Conservation (phyloP, 805 yeast genomes). For the Candida michaelii region DNA sequence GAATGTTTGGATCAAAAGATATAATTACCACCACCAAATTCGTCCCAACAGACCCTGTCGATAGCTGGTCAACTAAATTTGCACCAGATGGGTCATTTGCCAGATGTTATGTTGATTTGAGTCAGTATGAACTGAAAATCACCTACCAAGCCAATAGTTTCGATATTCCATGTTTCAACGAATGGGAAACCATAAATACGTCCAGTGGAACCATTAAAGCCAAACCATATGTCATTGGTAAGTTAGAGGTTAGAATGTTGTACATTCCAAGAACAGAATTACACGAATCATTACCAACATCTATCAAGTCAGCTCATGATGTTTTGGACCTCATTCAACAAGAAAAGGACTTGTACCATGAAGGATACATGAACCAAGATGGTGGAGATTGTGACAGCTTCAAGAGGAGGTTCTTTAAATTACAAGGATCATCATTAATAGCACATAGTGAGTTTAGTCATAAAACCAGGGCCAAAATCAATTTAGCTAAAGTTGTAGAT, state of each 20-base stretch:
- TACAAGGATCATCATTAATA: constrained; percentile 67
- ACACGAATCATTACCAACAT: constrained; percentile 66
- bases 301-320: constrained; percentile 51
- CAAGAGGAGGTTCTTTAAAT: constrained; percentile 71
- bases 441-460: constrained; percentile 73
- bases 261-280: constrained; percentile 63
- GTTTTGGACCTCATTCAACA: constrained; percentile 30
- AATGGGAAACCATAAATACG: constrained; percentile 59
- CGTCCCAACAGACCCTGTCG: constrained; percentile 52
- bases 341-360: constrained; percentile 32
- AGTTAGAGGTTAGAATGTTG: constrained; percentile 64
- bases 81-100: constrained; percentile 92
- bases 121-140: constrained; percentile 54
- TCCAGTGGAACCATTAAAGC: constrained; percentile 26
- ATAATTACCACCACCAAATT: constrained; percentile 49
- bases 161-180: constrained; percentile 68
- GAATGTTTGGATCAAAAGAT: constrained; percentile 49
- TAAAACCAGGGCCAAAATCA: constrained; percentile 74
- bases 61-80: constrained; percentile 60
- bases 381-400: constrained; percentile 85
- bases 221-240: constrained; percentile 63
- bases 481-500: constrained; percentile 64
- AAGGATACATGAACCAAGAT: constrained; percentile 80
- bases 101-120: constrained; percentile 65
- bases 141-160: constrained; percentile 53